These are phyloP conservation scores for Tulasnella sp. DNA, from an alignment of 768 basidiomycete genomes.

Conservation along the genomic window DNA sequence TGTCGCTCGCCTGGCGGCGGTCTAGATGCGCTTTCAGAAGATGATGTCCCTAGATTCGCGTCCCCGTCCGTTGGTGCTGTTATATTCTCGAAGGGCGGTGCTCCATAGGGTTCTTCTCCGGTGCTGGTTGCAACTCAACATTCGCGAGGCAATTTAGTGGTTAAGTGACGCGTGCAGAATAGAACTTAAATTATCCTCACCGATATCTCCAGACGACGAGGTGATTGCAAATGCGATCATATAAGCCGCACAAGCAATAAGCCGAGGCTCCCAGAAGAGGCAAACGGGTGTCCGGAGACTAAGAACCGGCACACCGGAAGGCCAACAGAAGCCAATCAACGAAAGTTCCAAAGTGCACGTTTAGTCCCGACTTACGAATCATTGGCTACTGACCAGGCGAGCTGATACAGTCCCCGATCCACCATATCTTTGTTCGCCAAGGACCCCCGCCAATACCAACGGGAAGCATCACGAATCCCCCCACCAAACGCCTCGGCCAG, in stretches of 20 bases:
- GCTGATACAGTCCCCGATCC: conserved; percentile 42
- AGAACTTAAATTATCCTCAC: background rate
- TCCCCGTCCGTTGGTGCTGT: background rate
- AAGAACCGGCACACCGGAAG: background rate
- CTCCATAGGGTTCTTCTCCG: background rate
- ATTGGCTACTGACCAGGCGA: conserved; percentile 77
- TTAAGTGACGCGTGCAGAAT: background rate
- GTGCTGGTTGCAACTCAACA: background rate
- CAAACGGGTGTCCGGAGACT: conserved; percentile 77
- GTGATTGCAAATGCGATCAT: conserved; percentile 38
- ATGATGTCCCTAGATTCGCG: background rate
- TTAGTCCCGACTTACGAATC: conserved; percentile 54
- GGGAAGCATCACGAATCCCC: conserved; percentile 24
- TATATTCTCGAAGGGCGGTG: background rate
- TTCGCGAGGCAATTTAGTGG: background rate
- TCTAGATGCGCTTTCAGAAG: background rate
- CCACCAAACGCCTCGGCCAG: conserved; percentile 58
- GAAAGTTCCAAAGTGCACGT: background rate
- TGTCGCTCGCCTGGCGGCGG: background rate
- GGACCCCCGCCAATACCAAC: conserved; percentile 24
- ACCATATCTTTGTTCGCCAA: conserved; percentile 15
- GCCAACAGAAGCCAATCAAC: conserved; percentile 2
- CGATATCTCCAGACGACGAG: background rate
- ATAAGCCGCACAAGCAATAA: conserved; percentile 68
- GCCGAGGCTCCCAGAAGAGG: conserved; percentile 51